These are phyloP conservation scores for Epicoccum sorghinum DNA, from an alignment of 2,329 filamentous ascomycete genomes.

Conservation along the genomic window DNA sequence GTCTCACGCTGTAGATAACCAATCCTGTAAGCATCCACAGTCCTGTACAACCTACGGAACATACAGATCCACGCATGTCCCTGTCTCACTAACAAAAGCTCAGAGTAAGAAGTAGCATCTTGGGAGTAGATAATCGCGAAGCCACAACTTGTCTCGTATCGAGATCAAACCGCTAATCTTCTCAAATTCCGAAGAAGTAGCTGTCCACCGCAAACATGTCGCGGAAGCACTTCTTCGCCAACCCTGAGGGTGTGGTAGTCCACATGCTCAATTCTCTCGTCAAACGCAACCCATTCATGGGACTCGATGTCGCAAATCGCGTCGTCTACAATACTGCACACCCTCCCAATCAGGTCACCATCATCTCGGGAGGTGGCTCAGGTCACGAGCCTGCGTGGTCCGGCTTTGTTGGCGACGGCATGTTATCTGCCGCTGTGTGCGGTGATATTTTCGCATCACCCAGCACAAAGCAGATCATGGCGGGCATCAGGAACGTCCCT, in stretches of 20 bases:
- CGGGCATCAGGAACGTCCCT: conserved; percentile 54
- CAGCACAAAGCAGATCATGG: conserved; percentile 57
- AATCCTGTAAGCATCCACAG: no score
- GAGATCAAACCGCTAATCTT: no score
- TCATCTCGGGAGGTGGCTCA: conserved; percentile 56
- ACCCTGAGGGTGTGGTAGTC: conserved; percentile 58
- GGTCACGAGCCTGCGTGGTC: conserved; percentile 58
- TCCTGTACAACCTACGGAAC: no score
- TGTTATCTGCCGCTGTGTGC: conserved; percentile 56
- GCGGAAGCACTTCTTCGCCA: conserved; percentile 61
- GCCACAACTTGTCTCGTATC: no score
- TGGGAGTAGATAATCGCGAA: no score
- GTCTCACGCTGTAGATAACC: no score
- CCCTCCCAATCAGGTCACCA: conserved; percentile 50
- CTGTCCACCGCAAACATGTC: conserved; percentile 49
- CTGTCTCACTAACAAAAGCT: no score
- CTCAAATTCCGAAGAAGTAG: background rate
- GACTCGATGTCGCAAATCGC: conserved; percentile 54
- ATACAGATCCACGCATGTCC: no score
- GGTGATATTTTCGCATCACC: conserved; percentile 58
- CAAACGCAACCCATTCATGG: conserved; percentile 51
- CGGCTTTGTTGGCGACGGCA: conserved; percentile 57
- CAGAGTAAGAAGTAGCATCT: no score
- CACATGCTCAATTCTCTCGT: conserved; percentile 56
- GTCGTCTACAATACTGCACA: conserved; percentile 57